Conservation (phyloP, 1,284 basidiomycete species). For the Leccinum ponderosum region DNA sequence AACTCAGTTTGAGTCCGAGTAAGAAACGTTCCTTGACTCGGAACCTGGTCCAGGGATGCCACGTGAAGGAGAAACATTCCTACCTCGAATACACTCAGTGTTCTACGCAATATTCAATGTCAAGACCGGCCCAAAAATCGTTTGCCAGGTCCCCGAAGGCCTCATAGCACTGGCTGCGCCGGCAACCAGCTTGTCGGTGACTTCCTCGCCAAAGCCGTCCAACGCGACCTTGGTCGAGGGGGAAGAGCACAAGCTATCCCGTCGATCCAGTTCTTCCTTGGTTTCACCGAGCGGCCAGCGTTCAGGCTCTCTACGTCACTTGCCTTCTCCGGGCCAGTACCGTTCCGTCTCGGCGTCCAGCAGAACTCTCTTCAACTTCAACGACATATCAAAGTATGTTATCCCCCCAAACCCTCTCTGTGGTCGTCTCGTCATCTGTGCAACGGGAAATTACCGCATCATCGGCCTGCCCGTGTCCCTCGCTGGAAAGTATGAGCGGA, state of each 20-base stretch:
- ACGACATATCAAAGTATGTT: slow-evolving; percentile 90
- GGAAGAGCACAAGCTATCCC: slow-evolving; percentile 36
- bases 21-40: not conserved
- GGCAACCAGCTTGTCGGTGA: slow-evolving; percentile 33
- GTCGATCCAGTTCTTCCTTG: slow-evolving; percentile 49
- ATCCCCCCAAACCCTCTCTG: slow-evolving; percentile 89
- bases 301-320: slow-evolving; percentile 41
- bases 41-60: slow-evolving; percentile 37
- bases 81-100: slow-evolving; percentile 81
- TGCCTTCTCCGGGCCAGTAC: slow-evolving; percentile 48
- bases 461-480: slow-evolving; percentile 89
- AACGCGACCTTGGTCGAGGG: slow-evolving; percentile 44
- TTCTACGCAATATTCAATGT: slow-evolving; percentile 90
- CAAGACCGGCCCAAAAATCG: slow-evolving; percentile 79
- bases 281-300: slow-evolving; percentile 44
- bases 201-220: slow-evolving; percentile 48
- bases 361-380: slow-evolving; percentile 82
- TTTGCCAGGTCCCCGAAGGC: slow-evolving; percentile 89
- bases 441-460: slow-evolving; percentile 74
- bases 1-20: not conserved
- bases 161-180: slow-evolving; percentile 54
- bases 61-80: slow-evolving; percentile 62
- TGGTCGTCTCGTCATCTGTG: slow-evolving; percentile 83
- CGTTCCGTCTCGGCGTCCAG: slow-evolving; percentile 45
- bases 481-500: slow-evolving; percentile 70